A percentile compares a stretch with the other conserved stretches of the same genome.
phyloP scores from a whole-genome alignment of 345 rosid species.

The Murraya koenigii region DNA sequence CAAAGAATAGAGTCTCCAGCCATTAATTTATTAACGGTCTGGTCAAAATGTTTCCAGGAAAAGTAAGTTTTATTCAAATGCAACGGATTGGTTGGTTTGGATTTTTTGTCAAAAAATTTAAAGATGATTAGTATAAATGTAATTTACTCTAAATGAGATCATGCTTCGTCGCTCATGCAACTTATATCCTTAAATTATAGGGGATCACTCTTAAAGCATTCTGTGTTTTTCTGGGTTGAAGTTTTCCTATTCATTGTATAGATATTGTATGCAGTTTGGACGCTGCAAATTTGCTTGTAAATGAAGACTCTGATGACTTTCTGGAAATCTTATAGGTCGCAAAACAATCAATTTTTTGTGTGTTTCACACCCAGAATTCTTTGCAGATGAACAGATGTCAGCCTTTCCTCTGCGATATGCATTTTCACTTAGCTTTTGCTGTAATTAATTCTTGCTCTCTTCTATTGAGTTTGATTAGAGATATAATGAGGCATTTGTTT shows the following conservation, averaged over 20 bases:
- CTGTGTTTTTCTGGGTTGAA: background rate
- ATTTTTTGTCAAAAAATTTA: background rate
- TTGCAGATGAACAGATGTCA: no score
- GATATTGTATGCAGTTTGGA: background rate
- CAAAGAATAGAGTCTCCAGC: background rate
- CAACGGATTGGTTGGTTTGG: background rate
- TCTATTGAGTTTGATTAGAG: no score
- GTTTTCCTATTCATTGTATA: background rate
- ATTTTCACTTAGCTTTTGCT: background rate
- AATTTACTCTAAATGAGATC: background rate
- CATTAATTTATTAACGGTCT: background rate
- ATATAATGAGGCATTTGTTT: background rate
- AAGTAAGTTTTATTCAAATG: background rate
- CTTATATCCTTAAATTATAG: background rate
- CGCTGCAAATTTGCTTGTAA: background rate
- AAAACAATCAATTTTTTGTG: constrained; percentile 59
- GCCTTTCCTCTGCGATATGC: constrained; percentile 39
- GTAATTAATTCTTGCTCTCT: background rate
- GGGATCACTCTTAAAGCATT: background rate
- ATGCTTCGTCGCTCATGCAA: background rate
- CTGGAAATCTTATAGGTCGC: constrained; percentile 45
- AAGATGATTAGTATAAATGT: background rate
- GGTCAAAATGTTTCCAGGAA: background rate
- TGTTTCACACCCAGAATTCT: constrained; percentile 25
- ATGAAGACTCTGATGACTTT: constrained; percentile 22